Percentiles rank a stretch among this genome's conserved stretches.
These are phyloP conservation scores for Plectranthus barbatus DNA, from an alignment of 257 asterid genomes.

Conservation along the genomic window DNA sequence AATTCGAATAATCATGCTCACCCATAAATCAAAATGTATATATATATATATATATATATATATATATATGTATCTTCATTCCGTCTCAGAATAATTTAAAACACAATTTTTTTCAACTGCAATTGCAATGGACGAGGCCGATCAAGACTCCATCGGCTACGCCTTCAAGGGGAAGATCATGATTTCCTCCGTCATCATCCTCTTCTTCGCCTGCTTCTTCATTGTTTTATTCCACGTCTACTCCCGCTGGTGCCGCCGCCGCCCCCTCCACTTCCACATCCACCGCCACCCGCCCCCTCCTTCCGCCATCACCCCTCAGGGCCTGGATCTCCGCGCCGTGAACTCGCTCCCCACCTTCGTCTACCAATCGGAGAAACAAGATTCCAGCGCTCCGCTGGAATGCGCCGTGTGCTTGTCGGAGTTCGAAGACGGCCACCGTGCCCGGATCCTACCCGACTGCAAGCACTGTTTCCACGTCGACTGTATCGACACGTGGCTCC, in stretches of 20 bases:
- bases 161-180: conserved; percentile 14
- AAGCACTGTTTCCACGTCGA: conserved; percentile 25
- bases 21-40: not conserved
- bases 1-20: not conserved
- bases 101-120: no score
- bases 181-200: conserved; percentile 11
- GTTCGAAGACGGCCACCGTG: conserved; percentile 21
- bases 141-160: conserved; percentile 1
- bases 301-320: not conserved
- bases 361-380: conserved; percentile 5
- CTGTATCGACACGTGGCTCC: conserved; percentile 33
- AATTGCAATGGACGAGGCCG: conserved; percentile 9
- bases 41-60: not conserved
- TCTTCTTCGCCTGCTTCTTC: conserved; percentile 21
- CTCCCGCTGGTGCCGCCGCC: conserved; percentile 14
- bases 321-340: conserved; percentile 12
- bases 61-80: not conserved
- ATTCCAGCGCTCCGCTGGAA: conserved; percentile 15
- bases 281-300: not conserved
- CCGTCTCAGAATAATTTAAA: no score
- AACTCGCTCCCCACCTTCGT: conserved; percentile 21
- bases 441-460: conserved; percentile 32
- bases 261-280: not conserved
- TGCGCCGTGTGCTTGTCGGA: conserved; percentile 40
- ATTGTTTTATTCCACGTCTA: conserved; percentile 14